Conservation (phyloP, 345 rosid species). For the Salix koriyanagi region DNA sequence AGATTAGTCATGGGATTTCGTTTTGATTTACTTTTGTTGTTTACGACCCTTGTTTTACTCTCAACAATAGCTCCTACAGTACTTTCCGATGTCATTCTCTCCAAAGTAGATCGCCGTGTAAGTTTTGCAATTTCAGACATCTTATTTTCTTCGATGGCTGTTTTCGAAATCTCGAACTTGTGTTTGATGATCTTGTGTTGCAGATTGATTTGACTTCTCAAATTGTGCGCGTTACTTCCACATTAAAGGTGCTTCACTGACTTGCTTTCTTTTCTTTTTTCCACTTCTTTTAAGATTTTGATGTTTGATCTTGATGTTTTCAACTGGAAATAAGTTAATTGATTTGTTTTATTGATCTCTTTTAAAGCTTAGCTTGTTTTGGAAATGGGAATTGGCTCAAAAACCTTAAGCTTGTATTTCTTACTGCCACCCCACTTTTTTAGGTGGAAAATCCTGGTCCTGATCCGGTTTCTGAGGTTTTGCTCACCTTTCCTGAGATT, state of each 20-base stretch:
- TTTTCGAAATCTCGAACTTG: neutral
- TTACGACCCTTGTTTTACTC: conserved; percentile 33
- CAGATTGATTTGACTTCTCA: conserved; percentile 90
- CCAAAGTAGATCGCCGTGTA: conserved; percentile 93
- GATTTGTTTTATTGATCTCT: neutral
- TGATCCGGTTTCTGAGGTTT: conserved; percentile 59
- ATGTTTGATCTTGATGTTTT: neutral
- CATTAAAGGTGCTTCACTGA: conserved; percentile 54
- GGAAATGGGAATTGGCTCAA: neutral
- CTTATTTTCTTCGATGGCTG: neutral
- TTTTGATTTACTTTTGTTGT: conserved; percentile 38
- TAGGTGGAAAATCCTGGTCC: conserved; percentile 75
- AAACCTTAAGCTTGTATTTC: neutral
- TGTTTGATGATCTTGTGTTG: conserved; percentile 15
- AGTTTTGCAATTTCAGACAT: conserved; percentile 28
- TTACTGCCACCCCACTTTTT: neutral
- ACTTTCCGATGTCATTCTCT: conserved; percentile 73
- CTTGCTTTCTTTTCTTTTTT: neutral
- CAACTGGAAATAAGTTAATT: neutral
- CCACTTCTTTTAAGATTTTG: neutral
- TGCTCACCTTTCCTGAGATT: conserved; percentile 62
- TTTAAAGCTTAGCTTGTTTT: neutral
- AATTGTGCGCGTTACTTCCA: conserved; percentile 59
- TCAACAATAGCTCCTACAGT: conserved; percentile 37
- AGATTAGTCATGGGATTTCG: neutral